phyloP scores from a whole-genome alignment of 352 stramenopile species.

The Phytophthora lateralis region DNA sequence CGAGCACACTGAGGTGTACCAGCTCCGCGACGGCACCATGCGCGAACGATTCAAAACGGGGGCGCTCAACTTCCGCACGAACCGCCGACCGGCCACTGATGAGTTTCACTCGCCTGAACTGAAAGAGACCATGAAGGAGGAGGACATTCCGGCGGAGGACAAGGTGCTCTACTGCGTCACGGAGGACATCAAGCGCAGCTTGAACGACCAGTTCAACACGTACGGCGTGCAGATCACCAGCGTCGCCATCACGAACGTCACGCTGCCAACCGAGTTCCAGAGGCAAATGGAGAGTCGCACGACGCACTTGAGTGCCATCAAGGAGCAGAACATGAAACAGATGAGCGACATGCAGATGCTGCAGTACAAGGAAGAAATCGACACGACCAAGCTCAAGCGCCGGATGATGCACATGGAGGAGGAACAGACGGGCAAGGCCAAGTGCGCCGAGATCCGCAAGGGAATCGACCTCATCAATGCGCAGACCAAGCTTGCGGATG shows the following conservation, averaged over 20 bases:
- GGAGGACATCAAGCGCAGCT: conserved; percentile 68
- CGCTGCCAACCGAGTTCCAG: conserved; percentile 59
- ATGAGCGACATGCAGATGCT: conserved; percentile 80
- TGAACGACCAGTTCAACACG: conserved; percentile 80
- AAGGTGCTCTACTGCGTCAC: conserved; percentile 55
- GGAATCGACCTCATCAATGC: conserved; percentile 53
- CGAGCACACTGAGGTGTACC: conserved; percentile 89
- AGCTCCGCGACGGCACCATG: conserved; percentile 77
- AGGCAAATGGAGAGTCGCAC: conserved; percentile 76
- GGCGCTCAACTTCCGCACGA: conserved; percentile 29
- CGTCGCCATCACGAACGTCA: conserved; percentile 81
- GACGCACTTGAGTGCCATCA: conserved; percentile 66
- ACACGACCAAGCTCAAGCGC: conserved; percentile 62
- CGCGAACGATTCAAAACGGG: conserved; percentile 69
- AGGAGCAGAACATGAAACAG: conserved; percentile 83
- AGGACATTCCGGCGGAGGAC: conserved; percentile 16
- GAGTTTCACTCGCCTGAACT: conserved; percentile 33
- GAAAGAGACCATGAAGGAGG: conserved; percentile 7
- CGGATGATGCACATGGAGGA: conserved; percentile 68
- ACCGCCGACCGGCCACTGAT: conserved; percentile 15
- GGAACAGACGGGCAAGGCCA: conserved; percentile 57
- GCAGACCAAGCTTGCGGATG: conserved; percentile 44
- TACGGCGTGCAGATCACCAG: conserved; percentile 79
- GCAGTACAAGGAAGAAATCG: conserved; percentile 58
- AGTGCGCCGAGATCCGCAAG: conserved; percentile 58